Evolutionary conservation across 495 filamentous ascomycete species (phyloP), one percentile per base, ranked within the genome.

Genomic region (Xylaria palmicola): DNA sequence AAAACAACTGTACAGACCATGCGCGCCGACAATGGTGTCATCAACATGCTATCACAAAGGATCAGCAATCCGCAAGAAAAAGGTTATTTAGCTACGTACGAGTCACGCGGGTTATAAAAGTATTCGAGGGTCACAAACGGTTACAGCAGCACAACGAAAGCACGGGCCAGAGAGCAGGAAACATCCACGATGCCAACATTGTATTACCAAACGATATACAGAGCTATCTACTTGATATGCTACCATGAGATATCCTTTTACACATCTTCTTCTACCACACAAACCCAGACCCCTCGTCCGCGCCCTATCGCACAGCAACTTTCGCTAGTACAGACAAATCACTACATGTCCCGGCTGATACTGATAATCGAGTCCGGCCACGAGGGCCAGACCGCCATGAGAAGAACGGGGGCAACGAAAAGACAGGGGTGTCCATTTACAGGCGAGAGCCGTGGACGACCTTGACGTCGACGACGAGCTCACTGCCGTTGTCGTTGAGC

Each of bases 381-480:
- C n/a, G n/a, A n/a, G n/a, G n/a, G n/a, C n/a, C n/a, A n/a, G n/a
- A n/a, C n/a, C n/a, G n/a, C n/a, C n/a, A n/a, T n/a, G n/a, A n/a
- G n/a, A n/a, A n/a, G n/a, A n/a, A n/a, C n/a, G n/a, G n/a, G n/a
- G 61, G 54, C 61, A 60, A 66, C 60, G 62, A 48, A 29, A 22
- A 36, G 22, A 43, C n/a, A 49, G 39, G 52, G 22, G 7, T 19
- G 15, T 50, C 59, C 34, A 40, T 64, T 79, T 84, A 85, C 68
- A 85, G 68, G 67, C 79, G 78, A 56, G 81, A 83, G 63, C 81
- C 82, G 72, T 98, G 95, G 73, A 98, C 90, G 69, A 97, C 88
- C 87, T 96, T 98, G 87, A 92, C 96, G 87, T 98, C 94, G 64
- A 98, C 94, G 65, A 90, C 94, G 73, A 98, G 85, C 85, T 98